Percentiles rank a stretch among this genome's conserved stretches.
Conservation (phyloP, 2,329 filamentous ascomycete species). For the Microcyclospora pomicola region DNA sequence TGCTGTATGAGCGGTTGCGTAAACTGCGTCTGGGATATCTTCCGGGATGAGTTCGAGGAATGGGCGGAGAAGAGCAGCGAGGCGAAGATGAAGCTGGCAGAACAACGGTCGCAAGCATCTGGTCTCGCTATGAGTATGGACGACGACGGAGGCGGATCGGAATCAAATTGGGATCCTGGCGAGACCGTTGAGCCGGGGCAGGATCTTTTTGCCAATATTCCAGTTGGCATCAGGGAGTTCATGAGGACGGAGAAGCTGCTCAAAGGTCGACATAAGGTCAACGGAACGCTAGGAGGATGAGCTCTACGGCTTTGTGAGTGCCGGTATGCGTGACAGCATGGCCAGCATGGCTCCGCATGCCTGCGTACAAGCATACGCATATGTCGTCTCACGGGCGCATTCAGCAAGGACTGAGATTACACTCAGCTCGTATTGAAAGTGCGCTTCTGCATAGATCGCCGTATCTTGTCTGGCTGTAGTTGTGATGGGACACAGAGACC, state of each 20-base stretch:
- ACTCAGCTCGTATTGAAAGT: no score
- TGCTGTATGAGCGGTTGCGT: conserved; percentile 99
- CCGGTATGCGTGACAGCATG: no score
- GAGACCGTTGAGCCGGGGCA: conserved; percentile 2
- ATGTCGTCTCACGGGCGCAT: no score
- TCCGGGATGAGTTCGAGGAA: conserved; percentile 80
- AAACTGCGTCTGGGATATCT: conserved; percentile 92
- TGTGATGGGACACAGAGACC: no score
- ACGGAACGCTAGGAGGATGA: not conserved
- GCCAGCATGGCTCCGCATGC: no score
- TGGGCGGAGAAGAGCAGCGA: conserved; percentile 57
- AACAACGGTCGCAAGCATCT: conserved; percentile 16
- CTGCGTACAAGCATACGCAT: no score
- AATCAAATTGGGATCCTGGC: conserved; percentile 45
- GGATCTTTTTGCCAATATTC: conserved; percentile 65
- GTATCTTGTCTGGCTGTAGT: no score
- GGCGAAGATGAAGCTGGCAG: conserved; percentile 38
- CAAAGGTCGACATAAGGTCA: conserved; percentile 50
- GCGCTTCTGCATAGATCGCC: no score
- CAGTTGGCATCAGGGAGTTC: conserved; percentile 88
- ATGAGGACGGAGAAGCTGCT: conserved; percentile 93
- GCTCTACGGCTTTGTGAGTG: not conserved
- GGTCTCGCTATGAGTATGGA: conserved; percentile 48
- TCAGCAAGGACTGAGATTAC: no score
- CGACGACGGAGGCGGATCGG: conserved; percentile 64